These are phyloP conservation scores for Arabis hirsuta DNA, from an alignment of 345 rosid genomes.

Conservation along the genomic window DNA sequence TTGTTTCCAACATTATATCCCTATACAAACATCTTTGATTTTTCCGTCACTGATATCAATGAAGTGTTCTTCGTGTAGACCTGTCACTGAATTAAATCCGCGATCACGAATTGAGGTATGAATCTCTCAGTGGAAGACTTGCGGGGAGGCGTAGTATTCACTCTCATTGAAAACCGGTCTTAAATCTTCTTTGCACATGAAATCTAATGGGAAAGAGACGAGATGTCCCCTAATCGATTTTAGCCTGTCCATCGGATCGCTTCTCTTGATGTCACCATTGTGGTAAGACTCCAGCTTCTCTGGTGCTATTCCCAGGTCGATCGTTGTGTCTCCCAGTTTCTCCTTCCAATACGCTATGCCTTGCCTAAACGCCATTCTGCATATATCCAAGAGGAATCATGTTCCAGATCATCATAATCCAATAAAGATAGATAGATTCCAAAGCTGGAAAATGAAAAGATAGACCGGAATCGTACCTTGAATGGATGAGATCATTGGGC, in stretches of 20 bases:
- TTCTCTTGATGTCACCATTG: slow-evolving; percentile 62
- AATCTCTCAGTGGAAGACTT: slow-evolving; percentile 73
- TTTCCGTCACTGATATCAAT: slow-evolving; percentile 25
- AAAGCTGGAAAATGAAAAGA: slow-evolving; percentile 17
- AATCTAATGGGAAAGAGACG: slow-evolving; percentile 91
- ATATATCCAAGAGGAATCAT: slow-evolving; percentile 15
- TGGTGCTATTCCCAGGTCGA: slow-evolving; percentile 91
- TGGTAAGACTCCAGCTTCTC: slow-evolving; percentile 65
- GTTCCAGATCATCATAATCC: slow-evolving; percentile 16
- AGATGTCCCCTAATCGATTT: slow-evolving; percentile 75
- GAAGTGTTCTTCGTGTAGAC: slow-evolving; percentile 30
- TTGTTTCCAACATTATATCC: slow-evolving; percentile 21
- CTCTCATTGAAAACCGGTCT: slow-evolving; percentile 96
- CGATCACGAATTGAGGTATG: slow-evolving; percentile 8
- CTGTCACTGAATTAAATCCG: background rate
- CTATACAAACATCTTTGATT: slow-evolving; percentile 40
- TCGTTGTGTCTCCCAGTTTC: slow-evolving; percentile 81
- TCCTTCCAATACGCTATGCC: slow-evolving; percentile 70
- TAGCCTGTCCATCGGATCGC: slow-evolving; percentile 72
- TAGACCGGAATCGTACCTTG: slow-evolving; percentile 56
- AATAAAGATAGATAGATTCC: background rate
- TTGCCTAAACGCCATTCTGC: slow-evolving; percentile 65
- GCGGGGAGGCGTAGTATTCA: slow-evolving; percentile 91
- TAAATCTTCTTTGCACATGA: slow-evolving; percentile 91
- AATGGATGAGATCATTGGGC: slow-evolving; percentile 87